These are phyloP conservation scores for Schwanniomyces pseudopolymorphus DNA, from an alignment of 805 yeast species.

Conservation along the genomic window DNA sequence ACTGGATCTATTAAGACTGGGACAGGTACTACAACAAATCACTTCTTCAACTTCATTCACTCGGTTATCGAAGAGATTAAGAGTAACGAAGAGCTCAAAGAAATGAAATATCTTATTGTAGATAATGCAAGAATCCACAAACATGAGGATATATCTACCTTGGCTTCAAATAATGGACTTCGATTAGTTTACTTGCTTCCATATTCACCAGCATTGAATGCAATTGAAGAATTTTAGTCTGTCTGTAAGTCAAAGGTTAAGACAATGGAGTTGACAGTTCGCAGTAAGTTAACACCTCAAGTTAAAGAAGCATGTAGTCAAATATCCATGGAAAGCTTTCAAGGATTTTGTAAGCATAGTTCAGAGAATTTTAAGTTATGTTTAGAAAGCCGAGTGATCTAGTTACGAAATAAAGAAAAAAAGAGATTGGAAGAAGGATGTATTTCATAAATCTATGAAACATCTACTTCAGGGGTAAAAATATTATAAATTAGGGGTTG, in stretches of 20 bases:
- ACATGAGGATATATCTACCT: not conserved
- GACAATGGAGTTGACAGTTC: not conserved
- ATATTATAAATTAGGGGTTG: too few relatives aligned
- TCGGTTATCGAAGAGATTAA: not conserved
- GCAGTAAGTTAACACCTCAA: not conserved
- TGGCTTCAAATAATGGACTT: not conserved
- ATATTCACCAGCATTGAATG: not conserved
- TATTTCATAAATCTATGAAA: too few relatives aligned
- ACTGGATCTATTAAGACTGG: not conserved
- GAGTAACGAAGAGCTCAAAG: not conserved
- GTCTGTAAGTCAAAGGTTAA: not conserved
- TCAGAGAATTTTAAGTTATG: not conserved
- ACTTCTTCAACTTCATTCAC: not conserved
- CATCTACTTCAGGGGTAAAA: too few relatives aligned
- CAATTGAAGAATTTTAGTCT: not conserved
- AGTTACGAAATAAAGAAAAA: too few relatives aligned
- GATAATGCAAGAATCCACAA: not conserved
- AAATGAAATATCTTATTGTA: not conserved
- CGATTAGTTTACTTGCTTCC: not conserved
- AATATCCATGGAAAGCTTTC: not conserved
- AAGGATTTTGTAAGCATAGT: not conserved
- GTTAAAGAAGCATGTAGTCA: not conserved
- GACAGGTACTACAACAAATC: not conserved
- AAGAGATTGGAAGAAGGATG: too few relatives aligned
- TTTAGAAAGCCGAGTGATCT: not conserved